These are phyloP conservation scores for Cryptosporidium viatorum DNA, from an alignment of 169 alveolate genomes.

Conservation along the genomic window DNA sequence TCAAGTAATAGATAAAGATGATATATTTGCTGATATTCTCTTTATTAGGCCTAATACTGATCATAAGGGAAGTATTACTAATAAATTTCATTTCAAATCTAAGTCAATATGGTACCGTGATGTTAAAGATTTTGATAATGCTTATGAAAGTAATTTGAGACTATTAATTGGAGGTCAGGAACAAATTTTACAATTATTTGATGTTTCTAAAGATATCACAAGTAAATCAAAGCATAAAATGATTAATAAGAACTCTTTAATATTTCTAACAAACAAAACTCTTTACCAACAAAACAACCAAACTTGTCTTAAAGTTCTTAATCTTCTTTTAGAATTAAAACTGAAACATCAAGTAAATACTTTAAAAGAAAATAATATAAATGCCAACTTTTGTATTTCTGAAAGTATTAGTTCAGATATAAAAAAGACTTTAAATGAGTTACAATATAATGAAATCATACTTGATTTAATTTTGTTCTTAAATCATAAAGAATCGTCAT, in stretches of 20 bases:
- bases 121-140: constrained; percentile 2
- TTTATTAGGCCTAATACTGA: constrained; percentile 27
- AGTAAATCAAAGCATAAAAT: neutral
- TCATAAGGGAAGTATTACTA: constrained; percentile 13
- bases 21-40: neutral
- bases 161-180: constrained; percentile 64
- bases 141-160: constrained; percentile 11
- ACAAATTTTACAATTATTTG: constrained; percentile 25
- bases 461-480: constrained; percentile 17
- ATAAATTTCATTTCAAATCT: constrained; percentile 34
- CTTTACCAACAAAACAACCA: constrained; percentile 35
- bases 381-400: too few species aligned
- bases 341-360: neutral
- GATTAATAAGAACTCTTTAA: constrained; percentile 19
- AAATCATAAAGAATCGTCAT: neutral
- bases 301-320: neutral
- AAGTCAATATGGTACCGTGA: constrained; percentile 36
- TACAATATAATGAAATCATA: neutral
- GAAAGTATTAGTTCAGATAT: neutral
- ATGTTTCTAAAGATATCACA: neutral
- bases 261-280: constrained; percentile 38
- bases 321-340: neutral
- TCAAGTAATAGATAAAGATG: neutral
- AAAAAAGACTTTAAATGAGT: neutral
- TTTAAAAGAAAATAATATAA: too few species aligned